Evolutionary conservation across 2,329 filamentous ascomycete genomes (phyloP), one percentile per base, ranked within the genome.

Genomic region (Penicillium sp.): DNA sequence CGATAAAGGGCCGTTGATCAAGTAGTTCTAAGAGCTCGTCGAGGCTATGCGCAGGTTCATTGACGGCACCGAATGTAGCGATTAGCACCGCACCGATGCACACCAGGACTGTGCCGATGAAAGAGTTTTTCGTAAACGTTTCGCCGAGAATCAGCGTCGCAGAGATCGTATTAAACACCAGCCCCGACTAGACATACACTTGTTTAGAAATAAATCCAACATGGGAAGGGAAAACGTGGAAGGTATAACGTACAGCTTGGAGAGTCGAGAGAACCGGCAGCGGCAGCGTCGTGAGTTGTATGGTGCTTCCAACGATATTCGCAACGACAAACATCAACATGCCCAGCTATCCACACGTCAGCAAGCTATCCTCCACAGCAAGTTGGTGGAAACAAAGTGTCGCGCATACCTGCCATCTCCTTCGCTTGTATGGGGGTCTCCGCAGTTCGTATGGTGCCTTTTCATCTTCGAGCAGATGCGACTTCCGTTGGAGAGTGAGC

Each of bases 121-220:
- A 81, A n/a, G 93, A 97, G 82, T 91, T 95, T 71, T 83, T 84
- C 52, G 94, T 97, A 74, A 97, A 99, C 4, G 92, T 90, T 74
- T 99, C 93, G 67, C 89, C 87, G 48, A 99, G 83, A 66, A 97
- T 90, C 57, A 97, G 77, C 46, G 91, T 95, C 60, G 94, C 94
- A 80, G 95, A 96, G 73, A 97, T 91, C 57, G 93, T 96, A 79
- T 99, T 99, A 81, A 99, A 99, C 60, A 99, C 94, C 55, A 99
- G 82, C 46, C 94, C 94, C 3, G 93, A 96, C 70, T 83, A 64
- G 58, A 56, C 30, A 23, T 26, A 40, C 30, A 38, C 11, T 47
- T 12, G 51, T 45, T 21, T 47, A 54, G 46, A 43, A 33, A 23
- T 52, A 43, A 33, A 23, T 52, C 14, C 30, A 35, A 52, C 20